Base-by-base conservation (phyloP, 306 rosid genomes). In the Rubus idaeus region DNA sequence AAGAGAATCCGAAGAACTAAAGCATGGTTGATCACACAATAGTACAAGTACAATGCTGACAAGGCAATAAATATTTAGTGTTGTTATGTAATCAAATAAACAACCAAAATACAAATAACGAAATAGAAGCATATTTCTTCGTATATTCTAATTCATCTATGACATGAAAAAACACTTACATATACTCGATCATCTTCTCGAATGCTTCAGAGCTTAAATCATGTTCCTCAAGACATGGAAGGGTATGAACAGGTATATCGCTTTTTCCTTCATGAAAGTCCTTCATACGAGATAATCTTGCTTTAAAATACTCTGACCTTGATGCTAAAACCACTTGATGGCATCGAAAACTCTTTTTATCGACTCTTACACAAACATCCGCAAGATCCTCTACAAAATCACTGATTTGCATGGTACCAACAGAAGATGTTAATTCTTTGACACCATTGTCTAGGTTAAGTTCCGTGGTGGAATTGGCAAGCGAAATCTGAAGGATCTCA, bases 281-380 rank as follows among this genome's bases (percentile, higher is more conserved):
- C 87, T 87, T 78, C 84, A 92, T 87, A 30, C 81, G 96, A 26
- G 90, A 94, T 72, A 94, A 70, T 82, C 98, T 91, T 77, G 98
- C 96, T 84, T 84, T 92, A 60, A 91, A 92, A 86, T 94, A 94
- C 76, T 94, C 98, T 14, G 97, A 94, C 70, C 98, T 89, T 30
- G 98, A 92, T 70, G 98, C 97, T 62, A 94, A 84, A 87, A 94
- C 86, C 77, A 92, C 93, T 88, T 92, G 93, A 79, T 94, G 96
- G 87, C 96, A 90, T 64, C 91, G 91, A 37, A 94, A 92, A 77
- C 21, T 55, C 57, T 79, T 91, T 50, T 78, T 70, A 78, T 87
- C 95, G 16, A 94, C 90, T 84, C 80, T 87, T 52, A 90, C 75
- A 70, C 92, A 91, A 78, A 92, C 90, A 85, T 94, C 98, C 8